A percentile compares a stretch with the other conserved stretches of the same genome.
These are phyloP conservation scores for Neurospora cerealis DNA, from an alignment of 495 filamentous ascomycete species.

Conservation along the genomic window DNA sequence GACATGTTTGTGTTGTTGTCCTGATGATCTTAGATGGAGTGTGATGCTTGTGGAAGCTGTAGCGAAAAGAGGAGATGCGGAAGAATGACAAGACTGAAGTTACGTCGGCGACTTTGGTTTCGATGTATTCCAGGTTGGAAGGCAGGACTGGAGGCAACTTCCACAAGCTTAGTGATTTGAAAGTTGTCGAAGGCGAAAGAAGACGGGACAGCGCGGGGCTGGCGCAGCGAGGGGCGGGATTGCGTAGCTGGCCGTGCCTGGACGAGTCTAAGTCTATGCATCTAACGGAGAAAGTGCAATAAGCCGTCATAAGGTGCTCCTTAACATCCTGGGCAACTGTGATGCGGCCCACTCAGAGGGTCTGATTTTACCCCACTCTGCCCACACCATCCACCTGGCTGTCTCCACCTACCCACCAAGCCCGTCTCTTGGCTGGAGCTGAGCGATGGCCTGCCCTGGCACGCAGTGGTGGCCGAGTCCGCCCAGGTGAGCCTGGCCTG, in stretches of 20 bases:
- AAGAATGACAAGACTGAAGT: neutral
- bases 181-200: constrained; percentile 14
- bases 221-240: constrained; percentile 1
- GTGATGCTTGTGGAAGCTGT: neutral
- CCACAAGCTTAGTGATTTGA: constrained; percentile 3
- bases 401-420: neutral
- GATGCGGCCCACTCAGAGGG: neutral
- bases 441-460: neutral
- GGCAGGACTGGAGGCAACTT: neutral
- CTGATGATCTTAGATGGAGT: neutral
- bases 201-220: constrained; percentile 11
- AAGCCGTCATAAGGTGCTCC: neutral
- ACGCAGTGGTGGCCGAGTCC: neutral
- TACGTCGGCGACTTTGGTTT: neutral
- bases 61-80: neutral
- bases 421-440: neutral
- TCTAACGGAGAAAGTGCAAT: neutral
- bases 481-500: neutral
- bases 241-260: constrained; percentile 8
- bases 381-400: neutral
- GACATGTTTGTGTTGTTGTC: constrained; percentile 10
- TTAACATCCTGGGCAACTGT: neutral
- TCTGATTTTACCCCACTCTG: neutral
- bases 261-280: neutral
- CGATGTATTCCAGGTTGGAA: neutral